Conservation (phyloP, 345 rosid genomes). For the Orychophragmus violaceus region DNA sequence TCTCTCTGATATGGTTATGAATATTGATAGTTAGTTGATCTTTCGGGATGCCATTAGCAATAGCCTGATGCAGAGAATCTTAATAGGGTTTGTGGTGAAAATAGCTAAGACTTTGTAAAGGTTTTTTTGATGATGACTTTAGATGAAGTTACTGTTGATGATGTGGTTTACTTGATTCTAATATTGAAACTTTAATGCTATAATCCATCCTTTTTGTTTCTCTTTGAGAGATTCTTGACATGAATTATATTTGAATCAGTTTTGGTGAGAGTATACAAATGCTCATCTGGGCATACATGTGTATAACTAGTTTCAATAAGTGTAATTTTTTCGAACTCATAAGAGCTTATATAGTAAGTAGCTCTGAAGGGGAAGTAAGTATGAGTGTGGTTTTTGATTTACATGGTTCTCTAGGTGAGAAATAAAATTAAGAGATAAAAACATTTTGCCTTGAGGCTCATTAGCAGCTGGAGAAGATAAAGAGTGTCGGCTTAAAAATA, state of each 20-base stretch:
- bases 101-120: slow-evolving; percentile 17
- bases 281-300: neutral
- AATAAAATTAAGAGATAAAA: neutral
- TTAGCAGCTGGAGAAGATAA: neutral
- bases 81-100: neutral
- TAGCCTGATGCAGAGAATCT: neutral
- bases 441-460: neutral
- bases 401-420: neutral
- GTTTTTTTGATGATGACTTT: neutral
- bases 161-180: neutral
- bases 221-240: neutral
- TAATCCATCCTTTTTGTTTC: neutral
- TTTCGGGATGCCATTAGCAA: neutral
- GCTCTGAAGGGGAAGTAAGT: neutral
- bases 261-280: neutral
- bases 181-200: neutral
- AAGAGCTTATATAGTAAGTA: neutral
- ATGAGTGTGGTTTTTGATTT: neutral
- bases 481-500: neutral
- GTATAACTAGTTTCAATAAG: neutral
- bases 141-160: neutral
- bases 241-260: too few relatives aligned
- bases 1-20: neutral
- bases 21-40: neutral
- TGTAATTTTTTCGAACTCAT: neutral